Conservation (phyloP, 768 basidiomycete genomes). For the Neoboletus brunneissimus region DNA sequence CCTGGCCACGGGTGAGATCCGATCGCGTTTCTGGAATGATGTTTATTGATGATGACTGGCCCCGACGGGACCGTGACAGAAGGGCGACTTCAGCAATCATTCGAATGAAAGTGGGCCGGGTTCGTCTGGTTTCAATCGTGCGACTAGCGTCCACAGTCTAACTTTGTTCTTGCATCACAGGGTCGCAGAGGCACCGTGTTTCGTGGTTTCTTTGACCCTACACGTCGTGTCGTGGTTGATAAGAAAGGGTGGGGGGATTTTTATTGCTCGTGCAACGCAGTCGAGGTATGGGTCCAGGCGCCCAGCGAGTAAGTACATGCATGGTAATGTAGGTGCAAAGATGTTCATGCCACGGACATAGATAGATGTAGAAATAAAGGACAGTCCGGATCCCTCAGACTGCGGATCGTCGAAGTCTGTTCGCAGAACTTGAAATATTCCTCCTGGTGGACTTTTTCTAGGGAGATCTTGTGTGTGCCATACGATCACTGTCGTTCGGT, state of each 20-base stretch:
- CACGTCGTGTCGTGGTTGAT: conserved; percentile 46
- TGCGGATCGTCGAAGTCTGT: neutral
- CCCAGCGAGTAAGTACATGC: neutral
- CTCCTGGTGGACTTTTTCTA: neutral
- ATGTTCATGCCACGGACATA: neutral
- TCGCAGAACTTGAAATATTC: neutral
- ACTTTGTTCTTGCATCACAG: conserved; percentile 26
- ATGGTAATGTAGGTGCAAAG: neutral
- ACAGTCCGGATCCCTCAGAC: neutral
- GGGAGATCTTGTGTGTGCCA: neutral
- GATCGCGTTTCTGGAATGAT: neutral
- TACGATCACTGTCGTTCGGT: neutral
- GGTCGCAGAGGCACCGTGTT: conserved; percentile 37
- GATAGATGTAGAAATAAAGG: neutral
- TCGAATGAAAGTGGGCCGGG: conserved; percentile 67
- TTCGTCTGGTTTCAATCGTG: conserved; percentile 34
- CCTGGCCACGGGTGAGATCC: conserved; percentile 15
- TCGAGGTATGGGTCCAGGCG: conserved; percentile 57
- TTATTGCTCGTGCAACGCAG: conserved; percentile 50
- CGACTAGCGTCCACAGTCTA: neutral
- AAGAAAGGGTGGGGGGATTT: conserved; percentile 65
- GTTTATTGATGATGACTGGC: neutral
- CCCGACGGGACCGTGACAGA: neutral
- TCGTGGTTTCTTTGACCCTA: conserved; percentile 44
- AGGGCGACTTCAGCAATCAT: conserved; percentile 27